A percentile compares a stretch with the other conserved stretches of the same genome.
These are phyloP conservation scores for Pestalotiopsis sp. DNA, from an alignment of 2,329 filamentous ascomycete genomes.

Conservation along the genomic window DNA sequence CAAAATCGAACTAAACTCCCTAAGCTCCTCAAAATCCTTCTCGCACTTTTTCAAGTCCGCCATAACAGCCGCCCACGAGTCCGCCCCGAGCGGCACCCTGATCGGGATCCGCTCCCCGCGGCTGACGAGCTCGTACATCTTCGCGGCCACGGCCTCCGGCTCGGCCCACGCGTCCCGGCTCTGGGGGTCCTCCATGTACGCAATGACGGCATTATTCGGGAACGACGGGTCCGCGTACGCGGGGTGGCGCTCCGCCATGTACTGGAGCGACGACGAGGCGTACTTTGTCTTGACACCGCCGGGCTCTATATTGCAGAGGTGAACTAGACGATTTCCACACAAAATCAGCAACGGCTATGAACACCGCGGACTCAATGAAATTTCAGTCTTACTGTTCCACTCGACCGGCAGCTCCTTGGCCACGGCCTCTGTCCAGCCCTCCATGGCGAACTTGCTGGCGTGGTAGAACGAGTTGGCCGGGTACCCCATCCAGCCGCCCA, in stretches of 20 bases:
- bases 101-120: constrained; percentile 37
- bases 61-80: constrained; percentile 35
- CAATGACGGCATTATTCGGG: constrained; percentile 25
- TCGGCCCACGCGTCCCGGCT: constrained; percentile 31
- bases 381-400: constrained; percentile 21
- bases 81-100: constrained; percentile 40
- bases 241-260: constrained; percentile 36
- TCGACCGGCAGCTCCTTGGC: constrained; percentile 20
- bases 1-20: constrained; percentile 25
- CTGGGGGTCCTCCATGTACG: constrained; percentile 26
- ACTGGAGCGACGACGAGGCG: constrained; percentile 26
- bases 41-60: constrained; percentile 33
- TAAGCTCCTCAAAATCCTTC: constrained; percentile 33
- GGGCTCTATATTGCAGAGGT: constrained; percentile 43
- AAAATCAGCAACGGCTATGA: neutral
- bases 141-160: constrained; percentile 33
- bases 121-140: constrained; percentile 35
- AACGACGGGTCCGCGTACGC: constrained; percentile 35
- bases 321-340: constrained; percentile 23
- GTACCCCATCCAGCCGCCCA: constrained; percentile 42
- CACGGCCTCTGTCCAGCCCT: constrained; percentile 20
- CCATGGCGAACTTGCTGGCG: constrained; percentile 22
- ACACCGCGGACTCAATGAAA: neutral
- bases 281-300: constrained; percentile 39
- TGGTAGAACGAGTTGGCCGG: constrained; percentile 22